Percentiles rank a stretch among this genome's conserved stretches.
Conservation (phyloP, 768 basidiomycete genomes). For the Mycena maculata region DNA sequence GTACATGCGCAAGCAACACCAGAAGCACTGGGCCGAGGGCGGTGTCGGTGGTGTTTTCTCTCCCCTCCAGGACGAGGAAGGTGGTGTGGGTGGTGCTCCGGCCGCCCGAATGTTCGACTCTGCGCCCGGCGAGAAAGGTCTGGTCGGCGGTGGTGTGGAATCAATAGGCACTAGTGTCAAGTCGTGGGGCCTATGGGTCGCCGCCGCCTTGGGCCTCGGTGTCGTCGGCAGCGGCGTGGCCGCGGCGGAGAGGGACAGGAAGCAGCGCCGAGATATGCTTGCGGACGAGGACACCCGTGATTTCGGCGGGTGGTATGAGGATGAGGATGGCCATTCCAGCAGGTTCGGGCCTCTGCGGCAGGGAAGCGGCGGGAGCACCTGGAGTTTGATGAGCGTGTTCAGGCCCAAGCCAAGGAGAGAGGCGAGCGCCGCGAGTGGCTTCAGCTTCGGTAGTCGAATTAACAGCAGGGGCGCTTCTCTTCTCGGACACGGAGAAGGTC, state of each 20-base stretch:
- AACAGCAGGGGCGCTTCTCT: conserved; percentile 30
- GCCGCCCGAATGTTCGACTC: conserved; percentile 42
- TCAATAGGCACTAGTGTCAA: conserved; percentile 29
- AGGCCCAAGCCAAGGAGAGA: conserved; percentile 40
- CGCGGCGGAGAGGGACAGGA: conserved; percentile 43
- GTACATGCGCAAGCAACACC: conserved; percentile 54
- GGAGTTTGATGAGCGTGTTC: conserved; percentile 65
- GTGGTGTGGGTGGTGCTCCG: conserved; percentile 45
- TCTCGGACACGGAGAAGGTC: conserved; percentile 25
- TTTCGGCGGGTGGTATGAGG: conserved; percentile 47
- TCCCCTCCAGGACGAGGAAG: conserved; percentile 41
- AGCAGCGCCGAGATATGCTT: conserved; percentile 74
- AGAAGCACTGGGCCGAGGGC: conserved; percentile 27
- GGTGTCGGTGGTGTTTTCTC: conserved; percentile 33
- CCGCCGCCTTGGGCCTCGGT: conserved; percentile 30
- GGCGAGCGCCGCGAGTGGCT: conserved; percentile 32
- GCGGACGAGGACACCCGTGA: conserved; percentile 78
- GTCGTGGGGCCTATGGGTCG: conserved; percentile 33
- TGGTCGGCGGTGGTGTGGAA: conserved; percentile 36
- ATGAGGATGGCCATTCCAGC: conserved; percentile 48
- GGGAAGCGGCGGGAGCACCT: conserved; percentile 59
- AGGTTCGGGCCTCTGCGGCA: conserved; percentile 46
- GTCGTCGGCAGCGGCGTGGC: conserved; percentile 48
- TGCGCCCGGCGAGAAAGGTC: conserved; percentile 24
- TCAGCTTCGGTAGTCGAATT: conserved; percentile 36